Evolutionary conservation across 2,329 filamentous ascomycete species (phyloP).

Genomic region (Epichloe hybrida): DNA sequence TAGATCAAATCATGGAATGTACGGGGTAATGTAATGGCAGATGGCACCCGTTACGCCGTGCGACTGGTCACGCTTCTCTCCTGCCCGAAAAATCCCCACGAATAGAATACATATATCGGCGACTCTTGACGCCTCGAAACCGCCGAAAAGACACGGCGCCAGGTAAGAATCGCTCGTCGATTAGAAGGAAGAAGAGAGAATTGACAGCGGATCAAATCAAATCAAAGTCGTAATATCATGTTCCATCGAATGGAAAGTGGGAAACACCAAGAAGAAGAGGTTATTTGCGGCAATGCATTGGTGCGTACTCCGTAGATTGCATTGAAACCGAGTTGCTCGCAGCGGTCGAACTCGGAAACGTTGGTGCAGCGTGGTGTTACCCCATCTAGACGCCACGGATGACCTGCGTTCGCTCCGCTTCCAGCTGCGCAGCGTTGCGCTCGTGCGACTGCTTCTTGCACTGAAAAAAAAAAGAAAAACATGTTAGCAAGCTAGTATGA

Average conservation of each 20-base stretch:
- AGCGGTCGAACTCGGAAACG: neutral
- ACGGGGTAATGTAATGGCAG: neutral
- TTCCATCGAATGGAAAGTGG: slow-evolving; percentile 2
- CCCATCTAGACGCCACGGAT: slow-evolving; percentile 68
- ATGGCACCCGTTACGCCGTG: slow-evolving; percentile 6
- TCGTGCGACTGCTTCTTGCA: slow-evolving; percentile 97
- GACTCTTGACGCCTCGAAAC: slow-evolving; percentile 5
- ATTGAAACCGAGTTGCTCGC: neutral
- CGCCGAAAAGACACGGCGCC: slow-evolving; percentile 2
- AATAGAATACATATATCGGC: slow-evolving; percentile 11
- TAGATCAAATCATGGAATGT: neutral
- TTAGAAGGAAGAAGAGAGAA: neutral
- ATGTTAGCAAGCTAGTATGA: slow-evolving; percentile 3
- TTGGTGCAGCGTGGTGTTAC: neutral
- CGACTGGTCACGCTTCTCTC: slow-evolving; percentile 2
- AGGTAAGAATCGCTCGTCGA: neutral
- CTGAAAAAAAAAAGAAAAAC: slow-evolving; percentile 21
- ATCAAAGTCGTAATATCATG: slow-evolving; percentile 9
- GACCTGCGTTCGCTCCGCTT: slow-evolving; percentile 83
- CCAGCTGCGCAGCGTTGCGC: slow-evolving; percentile 82
- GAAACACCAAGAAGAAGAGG: neutral
- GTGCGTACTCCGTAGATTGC: neutral
- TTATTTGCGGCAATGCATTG: neutral
- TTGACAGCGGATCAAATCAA: neutral
- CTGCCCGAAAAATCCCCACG: neutral